phyloP scores from a whole-genome alignment of 1,139 yeast species.

The Suhomyces yuchorum region DNA sequence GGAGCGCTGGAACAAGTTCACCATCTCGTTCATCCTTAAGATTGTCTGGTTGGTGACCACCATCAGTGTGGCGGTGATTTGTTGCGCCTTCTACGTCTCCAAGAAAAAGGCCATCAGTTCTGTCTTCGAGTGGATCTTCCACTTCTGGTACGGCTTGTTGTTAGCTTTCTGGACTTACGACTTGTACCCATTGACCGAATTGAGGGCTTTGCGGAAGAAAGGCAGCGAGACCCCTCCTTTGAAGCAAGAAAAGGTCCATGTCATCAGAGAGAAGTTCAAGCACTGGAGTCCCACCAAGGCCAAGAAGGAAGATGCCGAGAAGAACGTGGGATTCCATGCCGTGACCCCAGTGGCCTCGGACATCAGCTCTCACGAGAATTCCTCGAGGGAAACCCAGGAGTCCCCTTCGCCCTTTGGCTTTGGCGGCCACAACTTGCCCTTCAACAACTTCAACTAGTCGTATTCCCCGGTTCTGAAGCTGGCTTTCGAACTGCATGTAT shows the following conservation, averaged over 20 bases:
- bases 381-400: constrained; percentile 3
- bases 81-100: constrained; percentile 32
- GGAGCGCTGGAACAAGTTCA: constrained; percentile 35
- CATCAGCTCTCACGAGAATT: constrained; percentile 9
- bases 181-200: constrained; percentile 37
- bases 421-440: constrained; percentile 11
- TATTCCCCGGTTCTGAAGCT: constrained; percentile 3
- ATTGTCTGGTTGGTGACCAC: constrained; percentile 35
- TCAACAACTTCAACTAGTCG: constrained; percentile 1
- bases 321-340: constrained; percentile 1
- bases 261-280: constrained; percentile 9
- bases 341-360: constrained; percentile 11
- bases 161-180: constrained; percentile 42
- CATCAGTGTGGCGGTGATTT: constrained; percentile 27
- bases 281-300: constrained; percentile 12
- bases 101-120: constrained; percentile 23
- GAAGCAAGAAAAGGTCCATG: constrained; percentile 9
- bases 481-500: constrained; percentile 2
- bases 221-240: constrained; percentile 17
- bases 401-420: constrained; percentile 13
- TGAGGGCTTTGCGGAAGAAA: constrained; percentile 18
- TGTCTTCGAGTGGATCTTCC: constrained; percentile 39
- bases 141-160: constrained; percentile 40
- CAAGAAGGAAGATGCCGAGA: constrained; percentile 9
- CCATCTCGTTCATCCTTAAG: constrained; percentile 35